Evolutionary conservation across 768 basidiomycete species (phyloP), one percentile per base, ranked within the genome.

Genomic region (Mycena floridula): DNA sequence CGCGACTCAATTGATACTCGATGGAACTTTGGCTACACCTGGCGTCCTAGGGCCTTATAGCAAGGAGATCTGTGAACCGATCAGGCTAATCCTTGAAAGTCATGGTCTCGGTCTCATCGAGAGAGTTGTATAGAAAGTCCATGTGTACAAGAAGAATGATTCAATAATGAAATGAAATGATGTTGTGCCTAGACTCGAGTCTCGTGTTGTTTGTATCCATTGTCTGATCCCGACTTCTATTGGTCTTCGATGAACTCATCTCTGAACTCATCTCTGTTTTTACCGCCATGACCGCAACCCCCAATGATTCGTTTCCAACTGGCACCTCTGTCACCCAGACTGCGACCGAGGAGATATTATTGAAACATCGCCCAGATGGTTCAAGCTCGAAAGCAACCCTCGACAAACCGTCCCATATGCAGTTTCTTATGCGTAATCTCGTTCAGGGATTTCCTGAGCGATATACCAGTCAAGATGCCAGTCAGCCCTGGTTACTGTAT

Each of bases 401-500:
- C 4, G 68, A 86, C 30, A 78, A 74, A 55, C 73, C 76, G 35
- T 60, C 69, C 2, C 93, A 96, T 59, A 67, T 92, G 51, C 77
- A 85, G 48, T 95, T 79, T 56, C 76, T 95, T 20, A 70, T 80
- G 2, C 72, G 82, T 21, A 78, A 83, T 49, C 72, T 91, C 43
- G 57, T 82, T 7, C 86, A 91, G 57, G 82, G 89, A 2, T 86
- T 98, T 36, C 90, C 93, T 0, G 67, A 72, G 9, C 72, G 82
- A 44, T 98, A 90, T 59, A 73, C 70, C 16, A 82, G 81, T 37
- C 86, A 97, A 55, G 96, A 98, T 59, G 94, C 95, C 0, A 93
- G 89, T 52, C 85, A 95, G 54, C 88, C 96, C 0, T 98, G 96
- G 96, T 67, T 97, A 23, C 60, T 97, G 47, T 97, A 89, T 65